Percentiles rank a stretch among this genome's conserved stretches.
Conservation (phyloP, 805 yeast species). For the Saccharomycopsis sp. region DNA sequence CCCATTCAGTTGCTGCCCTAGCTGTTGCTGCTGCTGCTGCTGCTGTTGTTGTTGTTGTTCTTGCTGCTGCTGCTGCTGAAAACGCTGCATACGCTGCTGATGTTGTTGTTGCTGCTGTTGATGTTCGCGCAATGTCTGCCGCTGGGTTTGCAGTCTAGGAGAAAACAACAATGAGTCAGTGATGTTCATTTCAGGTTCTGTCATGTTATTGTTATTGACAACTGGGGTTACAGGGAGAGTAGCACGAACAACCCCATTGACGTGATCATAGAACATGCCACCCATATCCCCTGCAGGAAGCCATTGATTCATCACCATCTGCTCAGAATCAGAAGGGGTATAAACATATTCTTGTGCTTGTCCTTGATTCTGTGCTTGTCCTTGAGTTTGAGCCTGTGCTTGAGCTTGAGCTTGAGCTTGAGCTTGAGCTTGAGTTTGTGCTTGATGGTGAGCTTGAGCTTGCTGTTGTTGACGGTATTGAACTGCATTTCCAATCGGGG, state of each 20-base stretch:
- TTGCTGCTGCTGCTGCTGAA: not conserved
- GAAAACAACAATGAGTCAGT: too few species aligned
- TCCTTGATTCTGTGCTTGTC: conserved; percentile 21
- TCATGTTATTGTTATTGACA: too few species aligned
- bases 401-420: conserved; percentile 8
- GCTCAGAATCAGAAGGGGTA: too few species aligned
- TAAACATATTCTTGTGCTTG: too few species aligned
- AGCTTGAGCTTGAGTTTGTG: too few species aligned
- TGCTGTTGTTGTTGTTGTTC: not conserved
- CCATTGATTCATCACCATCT: not conserved
- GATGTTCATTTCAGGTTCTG: too few species aligned
- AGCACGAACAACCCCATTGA: too few species aligned
- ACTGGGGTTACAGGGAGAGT: too few species aligned
- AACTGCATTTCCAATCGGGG: not conserved
- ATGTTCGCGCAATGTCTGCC: not conserved
- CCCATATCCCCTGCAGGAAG: not conserved
- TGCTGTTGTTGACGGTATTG: conserved; percentile 12
- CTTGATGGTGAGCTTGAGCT: conserved; percentile 13
- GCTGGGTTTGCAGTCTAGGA: not conserved
- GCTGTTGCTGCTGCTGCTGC: conserved; percentile 3
- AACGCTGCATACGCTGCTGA: not conserved
- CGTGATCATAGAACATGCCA: too few species aligned
- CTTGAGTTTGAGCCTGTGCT: conserved; percentile 19
- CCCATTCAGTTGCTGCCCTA: not conserved
- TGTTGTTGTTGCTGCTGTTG: not conserved